A percentile compares a stretch with the other conserved stretches of the same genome.
Conservation (phyloP, 768 basidiomycete genomes). For the Lactarius indigo region DNA sequence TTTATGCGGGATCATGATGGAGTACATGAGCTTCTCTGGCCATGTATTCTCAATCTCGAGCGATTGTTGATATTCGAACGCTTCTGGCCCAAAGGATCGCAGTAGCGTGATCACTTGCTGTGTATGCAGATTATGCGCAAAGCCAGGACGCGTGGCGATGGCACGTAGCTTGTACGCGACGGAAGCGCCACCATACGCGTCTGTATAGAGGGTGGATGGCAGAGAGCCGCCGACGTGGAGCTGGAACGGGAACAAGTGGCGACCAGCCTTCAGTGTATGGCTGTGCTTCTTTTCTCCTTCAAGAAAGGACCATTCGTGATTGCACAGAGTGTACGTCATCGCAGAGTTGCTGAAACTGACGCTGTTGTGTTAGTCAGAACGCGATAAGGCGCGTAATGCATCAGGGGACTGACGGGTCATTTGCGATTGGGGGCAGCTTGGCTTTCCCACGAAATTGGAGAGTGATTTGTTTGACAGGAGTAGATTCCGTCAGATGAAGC, state of each 20-base stretch:
- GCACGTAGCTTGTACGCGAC: constrained; percentile 91
- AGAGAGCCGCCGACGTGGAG: constrained; percentile 81
- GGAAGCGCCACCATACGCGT: constrained; percentile 53
- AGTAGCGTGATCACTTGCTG: constrained; percentile 60
- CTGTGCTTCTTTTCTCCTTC: constrained; percentile 73
- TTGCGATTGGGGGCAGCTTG: constrained; percentile 53
- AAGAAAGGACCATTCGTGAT: constrained; percentile 91
- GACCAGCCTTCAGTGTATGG: constrained; percentile 94
- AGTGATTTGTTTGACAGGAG: constrained; percentile 78
- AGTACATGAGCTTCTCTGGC: constrained; percentile 97
- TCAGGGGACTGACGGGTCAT: constrained; percentile 54
- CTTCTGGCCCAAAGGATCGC: constrained; percentile 72
- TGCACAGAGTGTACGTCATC: constrained; percentile 61
- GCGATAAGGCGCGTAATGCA: constrained; percentile 9
- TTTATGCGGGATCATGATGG: constrained; percentile 89
- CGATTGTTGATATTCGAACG: constrained; percentile 94
- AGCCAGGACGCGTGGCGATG: constrained; percentile 71
- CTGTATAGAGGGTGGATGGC: constrained; percentile 70
- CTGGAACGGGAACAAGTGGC: constrained; percentile 89
- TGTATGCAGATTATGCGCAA: constrained; percentile 64
- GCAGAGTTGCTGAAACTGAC: constrained; percentile 44
- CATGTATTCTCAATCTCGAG: constrained; percentile 96
- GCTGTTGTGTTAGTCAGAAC: constrained; percentile 33
- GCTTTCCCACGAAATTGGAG: constrained; percentile 85
- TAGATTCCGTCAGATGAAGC: constrained; percentile 76